Base-by-base conservation (phyloP, 2,329 filamentous ascomycete genomes). In the Macrophomina pseudophaseolina region DNA sequence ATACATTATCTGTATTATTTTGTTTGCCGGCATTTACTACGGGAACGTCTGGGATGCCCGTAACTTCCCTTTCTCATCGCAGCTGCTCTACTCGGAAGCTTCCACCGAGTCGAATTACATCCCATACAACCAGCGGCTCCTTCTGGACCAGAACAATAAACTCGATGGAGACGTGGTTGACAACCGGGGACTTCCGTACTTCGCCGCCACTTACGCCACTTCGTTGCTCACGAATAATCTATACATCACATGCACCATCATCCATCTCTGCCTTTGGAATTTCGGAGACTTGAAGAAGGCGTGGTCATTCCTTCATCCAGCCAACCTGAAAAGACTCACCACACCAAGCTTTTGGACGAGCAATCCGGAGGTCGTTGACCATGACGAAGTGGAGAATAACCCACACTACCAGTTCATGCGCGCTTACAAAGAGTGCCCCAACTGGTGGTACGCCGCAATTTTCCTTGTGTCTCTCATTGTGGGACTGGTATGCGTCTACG, bases 21-120 rank as follows among this genome's bases (percentile, higher is more conserved):
- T 82, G 1, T 81, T 78, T 69, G 72, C 77, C 56, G 77, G 74
- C 0, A 64, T 81, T 12, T 84, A 81, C 69, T 83, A 83, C 67
- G 74, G 74, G 42, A 82, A 83, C 56, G 66, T 79, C 11, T 83
- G 77, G 79, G 71, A 74, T 9, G 75, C 80, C 0, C 71, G 75
- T 44, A 73, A 77, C 42, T 81, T 83, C 60, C 63, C 63, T 35
- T 65, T 65, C 32, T 14, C 58, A 23, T 65, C 63, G 8, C 52
- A 58, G 35, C 30, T 58, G 12, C 40, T 65, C 23, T 58, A 35
- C 28, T 54, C 30, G 16, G 62, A 64, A 71, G 70, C 3, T 77
- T 75, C 1, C 73, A 72, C 32, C 79, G 74, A 48, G 73, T 72
- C 38, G 35, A 33, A 68, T 66, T 42, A 65, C 67, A 23, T 70